Conservation (phyloP, 2,329 filamentous ascomycete genomes). For the Apiospora marii region DNA sequence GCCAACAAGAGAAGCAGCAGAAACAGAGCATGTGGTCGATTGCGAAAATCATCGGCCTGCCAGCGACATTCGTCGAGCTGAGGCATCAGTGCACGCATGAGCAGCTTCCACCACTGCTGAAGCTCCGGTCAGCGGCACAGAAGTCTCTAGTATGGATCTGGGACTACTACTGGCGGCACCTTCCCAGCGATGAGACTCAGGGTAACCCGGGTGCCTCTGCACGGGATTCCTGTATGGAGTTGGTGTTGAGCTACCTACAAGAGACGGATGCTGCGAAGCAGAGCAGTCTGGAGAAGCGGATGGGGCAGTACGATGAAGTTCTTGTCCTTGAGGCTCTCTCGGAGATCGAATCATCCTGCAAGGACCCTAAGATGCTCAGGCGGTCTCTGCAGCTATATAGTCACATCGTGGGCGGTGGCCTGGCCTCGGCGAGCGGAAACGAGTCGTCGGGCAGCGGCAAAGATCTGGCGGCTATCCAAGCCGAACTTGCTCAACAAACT, state of each 20-base stretch:
- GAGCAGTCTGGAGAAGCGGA: constrained; percentile 39
- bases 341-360: constrained; percentile 49
- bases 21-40: constrained; percentile 78
- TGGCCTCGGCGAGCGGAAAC: constrained; percentile 20
- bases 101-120: constrained; percentile 78
- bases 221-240: constrained; percentile 39
- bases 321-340: constrained; percentile 48
- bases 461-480: background rate
- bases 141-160: constrained; percentile 86
- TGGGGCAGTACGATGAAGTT: constrained; percentile 46
- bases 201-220: constrained; percentile 23
- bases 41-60: constrained; percentile 72
- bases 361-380: constrained; percentile 53
- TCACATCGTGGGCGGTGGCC: constrained; percentile 45
- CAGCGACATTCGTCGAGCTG: constrained; percentile 84
- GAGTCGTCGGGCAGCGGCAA: background rate
- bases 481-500: constrained; percentile 27
- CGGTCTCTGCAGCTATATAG: constrained; percentile 54
- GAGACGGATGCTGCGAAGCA: constrained; percentile 31
- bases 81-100: constrained; percentile 92
- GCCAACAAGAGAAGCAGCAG: constrained; percentile 71
- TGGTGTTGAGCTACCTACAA: constrained; percentile 49
- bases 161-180: constrained; percentile 81
- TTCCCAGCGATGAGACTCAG: constrained; percentile 38
- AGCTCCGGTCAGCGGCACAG: constrained; percentile 73